Conservation (phyloP, 106 monocot genomes). For the Iris macrosiphon region DNA sequence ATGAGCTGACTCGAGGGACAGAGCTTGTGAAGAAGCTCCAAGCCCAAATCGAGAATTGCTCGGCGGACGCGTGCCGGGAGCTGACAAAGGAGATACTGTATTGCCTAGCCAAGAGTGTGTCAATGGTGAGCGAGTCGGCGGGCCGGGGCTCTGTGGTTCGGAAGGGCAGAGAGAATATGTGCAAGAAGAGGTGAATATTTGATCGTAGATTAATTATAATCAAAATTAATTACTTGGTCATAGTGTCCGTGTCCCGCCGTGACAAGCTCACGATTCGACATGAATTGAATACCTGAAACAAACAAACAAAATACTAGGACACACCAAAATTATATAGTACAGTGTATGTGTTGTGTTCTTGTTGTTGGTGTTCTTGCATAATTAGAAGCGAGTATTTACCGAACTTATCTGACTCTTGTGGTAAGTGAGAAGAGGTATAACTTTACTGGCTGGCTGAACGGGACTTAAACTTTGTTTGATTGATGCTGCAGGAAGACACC, state of each 20-base stretch:
- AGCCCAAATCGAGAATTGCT: not conserved
- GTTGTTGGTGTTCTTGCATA: too few species aligned
- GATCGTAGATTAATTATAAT: too few species aligned
- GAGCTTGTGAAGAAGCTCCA: not conserved
- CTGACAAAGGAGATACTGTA: not conserved
- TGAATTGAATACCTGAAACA: too few species aligned
- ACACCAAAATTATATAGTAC: not conserved
- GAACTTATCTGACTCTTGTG: too few species aligned
- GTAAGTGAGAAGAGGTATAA: too few species aligned
- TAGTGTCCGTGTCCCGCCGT: too few species aligned
- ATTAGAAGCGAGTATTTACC: too few species aligned
- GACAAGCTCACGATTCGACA: too few species aligned
- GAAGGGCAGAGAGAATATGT: conserved; percentile 5
- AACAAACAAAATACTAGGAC: not conserved
- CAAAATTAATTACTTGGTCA: too few species aligned
- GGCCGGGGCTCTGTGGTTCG: not conserved
- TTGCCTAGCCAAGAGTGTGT: not conserved
- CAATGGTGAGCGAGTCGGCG: not conserved
- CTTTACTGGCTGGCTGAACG: too few species aligned
- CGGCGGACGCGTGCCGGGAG: not conserved
- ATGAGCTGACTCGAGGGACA: not conserved
- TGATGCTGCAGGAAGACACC: conserved; percentile 7
- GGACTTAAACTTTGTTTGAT: too few species aligned
- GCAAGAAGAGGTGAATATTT: conserved; percentile 2
- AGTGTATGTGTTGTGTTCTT: too few species aligned